These are phyloP conservation scores for Candida rishiriensis DNA, from an alignment of 805 yeast species.

Conservation along the genomic window DNA sequence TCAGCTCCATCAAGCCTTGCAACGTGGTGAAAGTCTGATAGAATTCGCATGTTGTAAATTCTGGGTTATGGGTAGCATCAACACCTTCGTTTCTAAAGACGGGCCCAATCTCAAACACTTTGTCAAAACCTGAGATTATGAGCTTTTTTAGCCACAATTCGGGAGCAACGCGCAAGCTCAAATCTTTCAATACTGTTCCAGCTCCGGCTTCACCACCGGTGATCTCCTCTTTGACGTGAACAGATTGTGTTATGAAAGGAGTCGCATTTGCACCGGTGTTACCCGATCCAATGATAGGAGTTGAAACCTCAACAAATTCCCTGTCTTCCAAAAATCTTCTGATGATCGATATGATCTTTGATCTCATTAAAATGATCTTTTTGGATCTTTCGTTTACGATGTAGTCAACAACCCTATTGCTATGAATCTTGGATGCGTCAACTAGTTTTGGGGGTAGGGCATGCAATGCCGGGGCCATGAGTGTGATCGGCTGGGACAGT, in stretches of 20 bases:
- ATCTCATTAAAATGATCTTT: conserved; percentile 45
- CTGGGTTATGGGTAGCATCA: conserved; percentile 92
- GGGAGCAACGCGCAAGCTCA: conserved; percentile 85
- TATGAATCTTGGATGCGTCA: conserved; percentile 52
- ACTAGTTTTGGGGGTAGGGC: conserved; percentile 63
- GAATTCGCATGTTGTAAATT: conserved; percentile 86
- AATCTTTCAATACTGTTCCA: conserved; percentile 20
- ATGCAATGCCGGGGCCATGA: conserved; percentile 66
- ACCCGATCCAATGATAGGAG: conserved; percentile 72
- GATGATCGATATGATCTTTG: conserved; percentile 49
- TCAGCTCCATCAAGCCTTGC: conserved; percentile 58
- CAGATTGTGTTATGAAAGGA: conserved; percentile 63
- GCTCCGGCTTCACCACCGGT: conserved; percentile 14
- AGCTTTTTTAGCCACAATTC: conserved; percentile 89
- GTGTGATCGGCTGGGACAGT: conserved; percentile 40
- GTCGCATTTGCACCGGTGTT: conserved; percentile 85
- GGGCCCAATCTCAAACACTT: conserved; percentile 80
- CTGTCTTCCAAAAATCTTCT: conserved; percentile 50
- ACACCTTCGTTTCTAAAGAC: conserved; percentile 90
- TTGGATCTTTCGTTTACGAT: conserved; percentile 52
- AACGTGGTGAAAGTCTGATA: conserved; percentile 70
- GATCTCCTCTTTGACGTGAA: conserved; percentile 24
- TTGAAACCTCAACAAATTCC: conserved; percentile 76
- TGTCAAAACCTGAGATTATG: conserved; percentile 80
- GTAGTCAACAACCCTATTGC: conserved; percentile 71